phyloP scores from a whole-genome alignment of 192 early-diverging fungal genomes.

The Cetraspora pellucida region DNA sequence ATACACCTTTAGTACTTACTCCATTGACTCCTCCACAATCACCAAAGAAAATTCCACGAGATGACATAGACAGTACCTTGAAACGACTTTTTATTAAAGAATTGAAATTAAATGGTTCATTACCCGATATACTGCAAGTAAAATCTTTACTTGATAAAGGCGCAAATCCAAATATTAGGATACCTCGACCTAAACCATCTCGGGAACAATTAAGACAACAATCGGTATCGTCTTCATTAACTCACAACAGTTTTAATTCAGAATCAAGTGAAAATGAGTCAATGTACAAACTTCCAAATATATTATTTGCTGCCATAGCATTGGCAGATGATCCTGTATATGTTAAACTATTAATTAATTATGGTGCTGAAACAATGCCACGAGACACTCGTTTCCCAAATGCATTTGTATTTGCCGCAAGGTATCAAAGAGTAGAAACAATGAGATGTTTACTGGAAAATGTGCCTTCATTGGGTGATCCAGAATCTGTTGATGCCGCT shows the following conservation, averaged over 20 bases:
- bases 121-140: not conserved
- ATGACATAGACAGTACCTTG: not conserved
- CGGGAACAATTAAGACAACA: not conserved
- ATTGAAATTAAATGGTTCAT: not conserved
- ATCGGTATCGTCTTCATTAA: not conserved
- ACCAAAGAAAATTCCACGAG: not conserved
- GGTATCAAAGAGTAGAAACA: not conserved
- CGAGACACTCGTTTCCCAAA: slow-evolving; percentile 3
- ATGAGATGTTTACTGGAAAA: slow-evolving; percentile 24
- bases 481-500: slow-evolving; percentile 1
- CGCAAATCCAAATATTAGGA: slow-evolving; percentile 3
- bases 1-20: no score
- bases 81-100: not conserved
- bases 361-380: slow-evolving; percentile 15
- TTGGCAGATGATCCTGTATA: slow-evolving; percentile 10
- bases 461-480: slow-evolving; percentile 1
- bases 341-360: slow-evolving; percentile 5
- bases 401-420: slow-evolving; percentile 11
- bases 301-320: slow-evolving; percentile 1
- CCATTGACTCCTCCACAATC: not conserved
- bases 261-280: not conserved
- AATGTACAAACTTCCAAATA: slow-evolving; percentile 12
- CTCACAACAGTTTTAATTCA: not conserved
- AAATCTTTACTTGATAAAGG: slow-evolving; percentile 2
- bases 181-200: not conserved